Conservation (phyloP, 2,329 filamentous ascomycete genomes). For the Penicillium sp. region DNA sequence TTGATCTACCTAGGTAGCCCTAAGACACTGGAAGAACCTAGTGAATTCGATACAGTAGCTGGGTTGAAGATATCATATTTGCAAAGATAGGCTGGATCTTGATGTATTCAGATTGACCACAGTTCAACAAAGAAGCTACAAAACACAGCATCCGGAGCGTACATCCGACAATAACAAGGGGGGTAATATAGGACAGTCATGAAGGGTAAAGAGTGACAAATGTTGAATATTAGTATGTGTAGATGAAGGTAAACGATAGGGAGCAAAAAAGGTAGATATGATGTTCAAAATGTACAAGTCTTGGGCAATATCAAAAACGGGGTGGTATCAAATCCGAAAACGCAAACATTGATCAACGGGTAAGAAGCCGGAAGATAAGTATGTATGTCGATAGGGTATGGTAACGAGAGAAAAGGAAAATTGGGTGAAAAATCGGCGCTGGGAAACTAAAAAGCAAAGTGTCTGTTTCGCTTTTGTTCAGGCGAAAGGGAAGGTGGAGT, state of each 20-base stretch:
- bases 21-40: too few species aligned
- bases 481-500: not conserved
- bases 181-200: slow-evolving; percentile 13
- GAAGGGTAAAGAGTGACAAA: slow-evolving; percentile 13
- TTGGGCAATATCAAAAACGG: slow-evolving; percentile 8
- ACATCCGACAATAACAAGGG: not conserved
- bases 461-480: not conserved
- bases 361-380: slow-evolving; percentile 15
- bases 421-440: not conserved
- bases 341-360: slow-evolving; percentile 22
- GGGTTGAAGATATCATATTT: not conserved
- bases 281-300: slow-evolving; percentile 20
- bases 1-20: too few species aligned
- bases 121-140: slow-evolving; percentile 5
- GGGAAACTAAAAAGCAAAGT: slow-evolving; percentile 1
- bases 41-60: too few species aligned
- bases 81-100: not conserved
- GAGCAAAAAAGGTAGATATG: slow-evolving; percentile 12
- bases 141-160: not conserved
- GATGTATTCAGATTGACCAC: not conserved
- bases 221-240: slow-evolving; percentile 24
- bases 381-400: slow-evolving; percentile 17
- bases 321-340: slow-evolving; percentile 32
- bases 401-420: slow-evolving; percentile 7
- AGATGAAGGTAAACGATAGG: slow-evolving; percentile 14